Conservation (phyloP, 2,329 filamentous ascomycete species). For the Arthrobotrys iridis region DNA sequence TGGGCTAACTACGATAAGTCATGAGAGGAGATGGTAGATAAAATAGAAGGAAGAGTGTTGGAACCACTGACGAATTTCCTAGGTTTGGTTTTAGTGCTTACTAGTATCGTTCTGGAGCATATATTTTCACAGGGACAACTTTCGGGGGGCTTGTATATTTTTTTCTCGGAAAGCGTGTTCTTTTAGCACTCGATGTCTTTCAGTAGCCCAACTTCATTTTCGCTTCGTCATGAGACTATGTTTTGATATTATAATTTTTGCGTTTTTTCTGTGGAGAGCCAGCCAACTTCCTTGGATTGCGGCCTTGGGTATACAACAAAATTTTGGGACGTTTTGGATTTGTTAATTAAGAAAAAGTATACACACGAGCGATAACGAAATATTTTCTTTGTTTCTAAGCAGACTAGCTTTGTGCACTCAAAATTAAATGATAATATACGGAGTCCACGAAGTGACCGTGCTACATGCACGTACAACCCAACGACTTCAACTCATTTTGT, state of each 20-base stretch:
- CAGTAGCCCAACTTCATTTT: not conserved
- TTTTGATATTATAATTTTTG: no score
- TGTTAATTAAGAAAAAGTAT: not conserved
- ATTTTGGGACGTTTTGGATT: not conserved
- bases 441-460: no score
- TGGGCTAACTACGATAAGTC: conserved; percentile 26
- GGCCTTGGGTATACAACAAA: not conserved
- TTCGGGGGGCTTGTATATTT: conserved; percentile 5
- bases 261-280: not conserved
- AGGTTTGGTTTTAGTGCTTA: conserved; percentile 11
- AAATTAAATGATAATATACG: no score
- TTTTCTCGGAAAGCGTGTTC: not conserved
- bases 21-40: not conserved
- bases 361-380: not conserved
- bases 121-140: not conserved
- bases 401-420: no score
- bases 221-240: not conserved
- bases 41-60: conserved; percentile 6
- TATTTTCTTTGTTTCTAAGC: not conserved
- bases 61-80: conserved; percentile 21
- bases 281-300: not conserved
- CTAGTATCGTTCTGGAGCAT: conserved; percentile 13
- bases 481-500: no score
- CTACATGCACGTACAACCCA: no score
- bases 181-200: conserved; percentile 13